Evolutionary conservation across 805 yeast species (phyloP).

Genomic region (Yamadazyma olivae): DNA sequence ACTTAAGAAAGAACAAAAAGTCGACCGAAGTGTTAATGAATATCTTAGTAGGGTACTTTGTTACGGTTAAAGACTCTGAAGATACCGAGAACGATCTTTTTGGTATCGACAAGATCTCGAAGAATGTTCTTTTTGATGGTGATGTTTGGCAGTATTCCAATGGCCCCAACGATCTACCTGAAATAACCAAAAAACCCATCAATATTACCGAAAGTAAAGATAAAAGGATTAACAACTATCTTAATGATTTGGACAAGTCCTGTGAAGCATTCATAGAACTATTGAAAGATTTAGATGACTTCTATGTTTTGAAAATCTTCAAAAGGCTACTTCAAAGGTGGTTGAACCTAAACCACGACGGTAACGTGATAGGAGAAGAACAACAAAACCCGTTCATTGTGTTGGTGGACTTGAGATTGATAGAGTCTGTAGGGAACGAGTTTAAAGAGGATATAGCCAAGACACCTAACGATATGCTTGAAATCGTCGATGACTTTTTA

Average conservation of each 20-base stretch:
- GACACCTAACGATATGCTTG: conserved; percentile 57
- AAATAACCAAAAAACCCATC: conserved; percentile 17
- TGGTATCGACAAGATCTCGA: conserved; percentile 29
- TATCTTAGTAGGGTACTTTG: conserved; percentile 37
- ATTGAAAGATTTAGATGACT: conserved; percentile 49
- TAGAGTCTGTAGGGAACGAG: conserved; percentile 58
- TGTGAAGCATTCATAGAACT: conserved; percentile 34
- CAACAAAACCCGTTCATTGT: conserved; percentile 50
- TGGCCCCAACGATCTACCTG: conserved; percentile 39
- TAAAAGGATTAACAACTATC: conserved; percentile 23
- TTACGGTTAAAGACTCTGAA: conserved; percentile 17
- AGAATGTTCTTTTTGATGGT: conserved; percentile 29
- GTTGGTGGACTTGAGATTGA: conserved; percentile 57
- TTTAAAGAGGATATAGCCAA: conserved; percentile 56
- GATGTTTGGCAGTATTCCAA: conserved; percentile 38
- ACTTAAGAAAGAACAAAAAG: conserved; percentile 26
- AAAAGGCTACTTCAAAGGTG: conserved; percentile 56
- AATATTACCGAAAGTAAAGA: conserved; percentile 15
- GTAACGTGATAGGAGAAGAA: conserved; percentile 10
- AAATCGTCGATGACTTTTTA: conserved; percentile 27
- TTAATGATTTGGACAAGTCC: conserved; percentile 24
- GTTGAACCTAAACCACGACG: conserved; percentile 33
- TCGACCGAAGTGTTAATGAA: conserved; percentile 33
- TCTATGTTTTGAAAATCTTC: conserved; percentile 45
- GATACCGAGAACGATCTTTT: conserved; percentile 12